Conservation (phyloP, 2,329 filamentous ascomycete genomes). For the Emergomyces orientalis region DNA sequence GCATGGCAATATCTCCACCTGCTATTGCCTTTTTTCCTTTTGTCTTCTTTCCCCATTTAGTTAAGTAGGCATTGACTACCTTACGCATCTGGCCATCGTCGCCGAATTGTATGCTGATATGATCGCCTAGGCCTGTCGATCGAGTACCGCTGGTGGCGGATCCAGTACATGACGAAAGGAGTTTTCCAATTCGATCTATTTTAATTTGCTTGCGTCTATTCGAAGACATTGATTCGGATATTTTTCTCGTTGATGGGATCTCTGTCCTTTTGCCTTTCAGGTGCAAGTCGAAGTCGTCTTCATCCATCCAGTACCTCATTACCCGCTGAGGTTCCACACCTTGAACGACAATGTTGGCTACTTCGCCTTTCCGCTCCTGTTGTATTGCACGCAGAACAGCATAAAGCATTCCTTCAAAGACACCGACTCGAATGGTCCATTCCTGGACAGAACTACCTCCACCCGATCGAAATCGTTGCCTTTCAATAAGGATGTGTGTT, state of each 20-base stretch:
- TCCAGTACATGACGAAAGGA: conserved; percentile 32
- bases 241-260: conserved; percentile 9
- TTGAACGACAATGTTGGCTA: conserved; percentile 36
- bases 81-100: conserved; percentile 16
- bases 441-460: conserved; percentile 59
- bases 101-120: neutral
- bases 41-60: conserved; percentile 20
- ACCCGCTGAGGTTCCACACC: conserved; percentile 49
- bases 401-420: conserved; percentile 73
- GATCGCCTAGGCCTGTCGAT: neutral
- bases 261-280: conserved; percentile 1
- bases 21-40: neutral
- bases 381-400: conserved; percentile 53
- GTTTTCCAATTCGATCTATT: conserved; percentile 52
- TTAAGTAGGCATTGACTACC: conserved; percentile 24
- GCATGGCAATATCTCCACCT: neutral
- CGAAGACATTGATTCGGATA: conserved; percentile 13
- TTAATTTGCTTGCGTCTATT: conserved; percentile 45
- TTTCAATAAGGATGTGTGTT: conserved; percentile 61
- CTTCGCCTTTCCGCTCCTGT: conserved; percentile 27
- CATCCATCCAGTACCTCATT: conserved; percentile 46
- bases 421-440: conserved; percentile 76
- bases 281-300: conserved; percentile 12
- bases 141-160: neutral
- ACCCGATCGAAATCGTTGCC: conserved; percentile 56